phyloP scores from a whole-genome alignment of 306 rosid genomes.

The Coriaria nepalensis region DNA sequence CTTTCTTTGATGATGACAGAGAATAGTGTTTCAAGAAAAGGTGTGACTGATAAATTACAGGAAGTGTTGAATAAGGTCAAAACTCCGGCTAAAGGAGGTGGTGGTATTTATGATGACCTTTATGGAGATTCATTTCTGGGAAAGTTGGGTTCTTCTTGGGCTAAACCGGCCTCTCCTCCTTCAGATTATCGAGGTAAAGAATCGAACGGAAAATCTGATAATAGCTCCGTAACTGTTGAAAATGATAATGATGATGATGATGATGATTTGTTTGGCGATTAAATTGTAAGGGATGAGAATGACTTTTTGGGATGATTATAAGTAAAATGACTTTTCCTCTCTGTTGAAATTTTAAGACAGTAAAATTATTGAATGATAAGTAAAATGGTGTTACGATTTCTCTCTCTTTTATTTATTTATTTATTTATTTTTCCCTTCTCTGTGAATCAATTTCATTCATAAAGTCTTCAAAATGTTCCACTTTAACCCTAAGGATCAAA shows the following conservation, averaged over 20 bases:
- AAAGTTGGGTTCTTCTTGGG: slow-evolving; percentile 90
- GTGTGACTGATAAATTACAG: slow-evolving; percentile 84
- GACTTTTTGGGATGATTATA: slow-evolving; percentile 15
- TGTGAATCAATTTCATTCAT: too few relatives aligned
- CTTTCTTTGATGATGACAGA: slow-evolving; percentile 43
- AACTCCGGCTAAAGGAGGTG: slow-evolving; percentile 44
- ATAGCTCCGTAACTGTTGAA: slow-evolving; percentile 31
- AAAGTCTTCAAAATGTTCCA: too few relatives aligned
- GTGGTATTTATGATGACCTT: slow-evolving; percentile 77
- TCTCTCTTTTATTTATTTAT: too few relatives aligned
- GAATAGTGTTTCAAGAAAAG: slow-evolving; percentile 45
- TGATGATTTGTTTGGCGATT: slow-evolving; percentile 71
- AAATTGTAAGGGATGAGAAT: slow-evolving; percentile 19
- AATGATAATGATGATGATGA: slow-evolving; percentile 45
- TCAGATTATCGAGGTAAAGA: slow-evolving; percentile 28
- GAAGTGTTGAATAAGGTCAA: slow-evolving; percentile 79
- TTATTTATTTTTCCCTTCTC: too few relatives aligned
- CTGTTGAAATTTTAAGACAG: too few relatives aligned
- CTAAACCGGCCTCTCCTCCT: slow-evolving; percentile 28
- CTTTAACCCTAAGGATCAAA: too few relatives aligned
- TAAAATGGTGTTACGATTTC: too few relatives aligned
- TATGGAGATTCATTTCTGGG: slow-evolving; percentile 80
- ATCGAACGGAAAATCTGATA: slow-evolving; percentile 26
- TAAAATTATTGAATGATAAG: too few relatives aligned
- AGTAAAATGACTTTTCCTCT: too few relatives aligned